These are phyloP conservation scores for Mikania micrantha DNA, from an alignment of 129 eudicot genomes.

Conservation along the genomic window DNA sequence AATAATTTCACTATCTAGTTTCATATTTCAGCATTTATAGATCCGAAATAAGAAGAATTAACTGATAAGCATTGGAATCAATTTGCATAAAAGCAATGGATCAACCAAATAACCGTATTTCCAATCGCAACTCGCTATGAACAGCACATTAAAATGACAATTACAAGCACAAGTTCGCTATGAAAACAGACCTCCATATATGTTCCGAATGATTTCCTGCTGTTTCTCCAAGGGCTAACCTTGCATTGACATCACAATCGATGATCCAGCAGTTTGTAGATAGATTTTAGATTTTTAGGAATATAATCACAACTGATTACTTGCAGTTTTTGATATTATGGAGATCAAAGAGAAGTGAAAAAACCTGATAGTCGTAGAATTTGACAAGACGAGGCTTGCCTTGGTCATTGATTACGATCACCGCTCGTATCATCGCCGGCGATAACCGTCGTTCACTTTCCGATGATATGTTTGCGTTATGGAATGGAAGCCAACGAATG, in stretches of 20 bases:
- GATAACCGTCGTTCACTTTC: constrained; percentile 17
- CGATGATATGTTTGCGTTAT: background rate
- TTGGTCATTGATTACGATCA: constrained; percentile 75
- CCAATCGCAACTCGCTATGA: constrained; percentile 5
- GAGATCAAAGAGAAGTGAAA: background rate
- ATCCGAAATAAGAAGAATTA: background rate
- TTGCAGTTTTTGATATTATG: background rate
- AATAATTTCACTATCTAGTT: background rate
- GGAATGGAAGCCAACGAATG: background rate
- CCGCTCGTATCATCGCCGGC: constrained; percentile 66
- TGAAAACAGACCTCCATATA: constrained; percentile 46
- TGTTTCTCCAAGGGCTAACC: constrained; percentile 86
- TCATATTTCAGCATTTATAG: background rate
- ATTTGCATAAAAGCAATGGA: background rate
- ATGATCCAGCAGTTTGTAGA: constrained; percentile 14
- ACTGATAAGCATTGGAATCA: background rate
- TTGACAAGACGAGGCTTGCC: constrained; percentile 91
- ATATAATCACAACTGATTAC: background rate
- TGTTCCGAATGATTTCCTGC: constrained; percentile 71
- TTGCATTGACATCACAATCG: constrained; percentile 17
- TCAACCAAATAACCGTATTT: constrained; percentile 5
- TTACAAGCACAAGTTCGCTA: background rate
- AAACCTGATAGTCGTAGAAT: constrained; percentile 71
- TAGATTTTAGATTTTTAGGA: background rate
- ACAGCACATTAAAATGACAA: background rate